phyloP scores from a whole-genome alignment of 257 asterid species.

The Scutellaria barbata region DNA sequence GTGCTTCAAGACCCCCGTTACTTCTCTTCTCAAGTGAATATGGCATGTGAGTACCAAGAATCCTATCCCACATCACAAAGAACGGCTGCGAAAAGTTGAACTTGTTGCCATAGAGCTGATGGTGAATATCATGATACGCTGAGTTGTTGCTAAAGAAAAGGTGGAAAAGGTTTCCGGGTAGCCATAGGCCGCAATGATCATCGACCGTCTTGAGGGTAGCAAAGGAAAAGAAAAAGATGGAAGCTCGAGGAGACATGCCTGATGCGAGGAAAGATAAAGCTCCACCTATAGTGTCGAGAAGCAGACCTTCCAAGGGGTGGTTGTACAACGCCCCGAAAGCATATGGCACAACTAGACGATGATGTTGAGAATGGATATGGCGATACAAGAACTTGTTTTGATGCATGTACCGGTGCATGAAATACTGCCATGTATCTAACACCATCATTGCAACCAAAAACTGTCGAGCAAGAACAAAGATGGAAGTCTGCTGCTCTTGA shows the following conservation, averaged over 20 bases:
- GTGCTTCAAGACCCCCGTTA: constrained; percentile 80
- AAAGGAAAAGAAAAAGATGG: constrained; percentile 91
- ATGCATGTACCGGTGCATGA: constrained; percentile 96
- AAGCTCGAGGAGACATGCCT: constrained; percentile 88
- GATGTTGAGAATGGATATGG: constrained; percentile 90
- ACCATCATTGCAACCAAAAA: constrained; percentile 71
- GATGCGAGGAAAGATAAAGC: constrained; percentile 81
- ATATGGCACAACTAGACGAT: constrained; percentile 82
- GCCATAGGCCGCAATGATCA: constrained; percentile 93
- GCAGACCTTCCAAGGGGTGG: constrained; percentile 90
- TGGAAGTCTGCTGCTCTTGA: constrained; percentile 49
- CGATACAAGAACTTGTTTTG: constrained; percentile 85
- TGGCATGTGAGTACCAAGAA: constrained; percentile 89
- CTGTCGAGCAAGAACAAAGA: constrained; percentile 61
- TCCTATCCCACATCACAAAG: constrained; percentile 86
- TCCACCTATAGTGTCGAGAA: constrained; percentile 89
- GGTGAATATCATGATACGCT: constrained; percentile 91
- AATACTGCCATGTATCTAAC: constrained; percentile 90
- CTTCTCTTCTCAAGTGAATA: constrained; percentile 73
- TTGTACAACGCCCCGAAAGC: constrained; percentile 94
- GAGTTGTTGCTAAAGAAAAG: constrained; percentile 74
- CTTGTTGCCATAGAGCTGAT: constrained; percentile 84
- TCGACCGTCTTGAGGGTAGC: constrained; percentile 91
- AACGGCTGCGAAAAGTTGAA: constrained; percentile 92
- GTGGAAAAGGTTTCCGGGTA: constrained; percentile 87